Evolutionary conservation across 129 eudicot genomes (phyloP).

Genomic region (Oenanthe sinensis): DNA sequence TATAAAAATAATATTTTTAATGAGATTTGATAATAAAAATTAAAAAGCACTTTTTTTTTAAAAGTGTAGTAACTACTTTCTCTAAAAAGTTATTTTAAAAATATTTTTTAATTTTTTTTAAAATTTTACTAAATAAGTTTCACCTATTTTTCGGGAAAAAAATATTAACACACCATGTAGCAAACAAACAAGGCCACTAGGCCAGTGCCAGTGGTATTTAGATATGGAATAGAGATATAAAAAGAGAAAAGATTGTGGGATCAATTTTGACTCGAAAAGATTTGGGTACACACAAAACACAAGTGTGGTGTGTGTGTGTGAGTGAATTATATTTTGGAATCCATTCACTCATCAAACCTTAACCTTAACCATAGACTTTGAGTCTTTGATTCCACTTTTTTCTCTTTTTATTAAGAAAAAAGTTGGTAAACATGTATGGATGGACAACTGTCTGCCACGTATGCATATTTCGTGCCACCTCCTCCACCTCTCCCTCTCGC

Average conservation of each 20-base stretch:
- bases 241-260: not conserved
- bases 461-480: slow-evolving; percentile 1
- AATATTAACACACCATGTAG: too few relatives aligned
- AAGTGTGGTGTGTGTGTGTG: not conserved
- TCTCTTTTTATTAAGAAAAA: not conserved
- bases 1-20: too few relatives aligned
- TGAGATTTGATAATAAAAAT: too few relatives aligned
- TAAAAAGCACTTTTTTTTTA: too few relatives aligned
- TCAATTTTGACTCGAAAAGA: not conserved
- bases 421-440: not conserved
- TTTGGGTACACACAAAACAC: not conserved
- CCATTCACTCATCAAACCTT: slow-evolving; percentile 3
- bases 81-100: too few relatives aligned
- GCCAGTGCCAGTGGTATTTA: not conserved
- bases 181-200: too few relatives aligned
- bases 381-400: slow-evolving; percentile 5
- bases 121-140: too few relatives aligned
- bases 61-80: too few relatives aligned
- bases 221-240: not conserved
- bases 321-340: not conserved
- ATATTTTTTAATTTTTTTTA: too few relatives aligned
- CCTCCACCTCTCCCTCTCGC: slow-evolving; percentile 3
- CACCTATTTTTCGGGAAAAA: too few relatives aligned
- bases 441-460: slow-evolving; percentile 4
- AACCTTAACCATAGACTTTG: slow-evolving; percentile 5